Base-by-base conservation (phyloP, 83 land plant genomes). In the Diphasiastrum complanatum region DNA sequence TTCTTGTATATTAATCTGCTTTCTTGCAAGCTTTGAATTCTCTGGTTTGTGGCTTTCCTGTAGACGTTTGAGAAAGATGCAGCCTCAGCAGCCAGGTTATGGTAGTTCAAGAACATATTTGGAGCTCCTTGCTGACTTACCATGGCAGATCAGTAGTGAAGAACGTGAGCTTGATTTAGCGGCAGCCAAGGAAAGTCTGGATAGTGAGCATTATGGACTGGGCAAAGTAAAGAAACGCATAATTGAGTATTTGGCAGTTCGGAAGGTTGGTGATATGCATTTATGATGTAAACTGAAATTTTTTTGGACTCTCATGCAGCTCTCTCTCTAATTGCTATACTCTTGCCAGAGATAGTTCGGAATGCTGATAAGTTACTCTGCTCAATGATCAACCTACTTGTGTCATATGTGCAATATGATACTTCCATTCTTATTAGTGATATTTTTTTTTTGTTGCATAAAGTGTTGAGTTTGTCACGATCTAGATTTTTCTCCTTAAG, bases 81-180 rank as follows among this genome's bases (percentile, higher is more conserved):
- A 95, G 55, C 99, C 99, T 34, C 99, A 95, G 60, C 99, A 95
- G 62, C 96, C 96, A 56, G 92, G 99, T 20, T 95, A 95, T 55
- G 95, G 85, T 38, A 95, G 92, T 64, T 89, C 89, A 22, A 81
- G 92, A 22, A 77, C 79, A n/a, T 89, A 95, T 46, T 64, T 95
- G 58, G 96, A 95, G 65, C 78, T 95, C 51, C 83, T 95, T 41
- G 89, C 96, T 33, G 96, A 95, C 47, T 77, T 95, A 34, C 92
- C 99, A 55, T 95, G 99, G 96, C 77, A 89, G 61, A 84, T 82
- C 41, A 76, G 83, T 6, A 84, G 83, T 70, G 92, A 89, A 70
- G 96, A 89, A 63, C 81, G 36, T 45, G 86, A 89, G 57, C 78
- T 89, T 41, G 83, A 95, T 60, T 72, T 95, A n/a, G 75, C 45